Conservation (phyloP, 306 rosid genomes). For the Casuarina glauca region DNA sequence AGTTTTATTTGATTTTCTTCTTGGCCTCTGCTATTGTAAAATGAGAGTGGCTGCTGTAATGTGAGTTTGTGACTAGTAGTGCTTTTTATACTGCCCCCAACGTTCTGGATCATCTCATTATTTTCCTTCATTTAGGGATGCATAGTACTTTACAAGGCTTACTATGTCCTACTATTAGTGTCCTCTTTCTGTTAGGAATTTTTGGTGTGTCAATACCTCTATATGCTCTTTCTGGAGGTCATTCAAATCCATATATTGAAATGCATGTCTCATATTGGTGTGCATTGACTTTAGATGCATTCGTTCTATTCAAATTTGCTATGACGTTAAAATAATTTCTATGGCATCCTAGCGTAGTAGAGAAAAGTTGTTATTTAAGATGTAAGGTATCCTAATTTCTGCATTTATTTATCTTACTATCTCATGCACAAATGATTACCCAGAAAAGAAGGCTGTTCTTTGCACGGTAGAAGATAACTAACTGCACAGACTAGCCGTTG, state of each 20-base stretch:
- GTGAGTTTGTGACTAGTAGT: constrained; percentile 2
- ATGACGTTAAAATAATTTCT: neutral
- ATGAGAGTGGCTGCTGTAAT: neutral
- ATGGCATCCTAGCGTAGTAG: neutral
- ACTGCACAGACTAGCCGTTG: constrained; percentile 14
- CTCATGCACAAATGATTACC: neutral
- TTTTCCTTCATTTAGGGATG: neutral
- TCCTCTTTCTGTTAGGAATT: constrained; percentile 2
- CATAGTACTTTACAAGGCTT: neutral
- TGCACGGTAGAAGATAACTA: constrained; percentile 4
- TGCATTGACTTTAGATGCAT: neutral
- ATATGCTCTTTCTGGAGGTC: neutral
- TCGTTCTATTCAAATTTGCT: neutral
- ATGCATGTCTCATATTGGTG: neutral
- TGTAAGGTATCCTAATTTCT: neutral
- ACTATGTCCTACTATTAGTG: neutral
- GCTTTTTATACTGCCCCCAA: neutral
- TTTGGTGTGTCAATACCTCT: neutral
- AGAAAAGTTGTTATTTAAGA: neutral
- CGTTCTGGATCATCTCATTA: neutral
- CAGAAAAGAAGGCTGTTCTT: neutral
- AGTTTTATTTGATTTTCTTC: neutral
- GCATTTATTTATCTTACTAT: neutral
- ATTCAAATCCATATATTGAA: neutral
- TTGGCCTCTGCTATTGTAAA: neutral